Conservation (phyloP, 2,329 filamentous ascomycete species). For the Stagonosporopsis cucurbitacearum region DNA sequence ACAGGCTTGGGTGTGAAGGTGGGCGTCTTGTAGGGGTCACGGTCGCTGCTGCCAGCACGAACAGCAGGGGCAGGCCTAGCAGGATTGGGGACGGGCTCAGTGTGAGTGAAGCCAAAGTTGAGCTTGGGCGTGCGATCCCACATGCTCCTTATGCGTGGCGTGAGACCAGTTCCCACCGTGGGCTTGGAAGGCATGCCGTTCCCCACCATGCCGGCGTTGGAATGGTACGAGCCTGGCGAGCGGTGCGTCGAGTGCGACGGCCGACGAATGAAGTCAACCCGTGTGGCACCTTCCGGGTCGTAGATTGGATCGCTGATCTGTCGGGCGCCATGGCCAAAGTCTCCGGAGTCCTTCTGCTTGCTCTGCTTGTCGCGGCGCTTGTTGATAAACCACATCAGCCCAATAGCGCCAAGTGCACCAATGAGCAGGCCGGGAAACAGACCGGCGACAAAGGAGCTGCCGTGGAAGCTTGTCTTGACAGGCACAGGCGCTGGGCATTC, state of each 20-base stretch:
- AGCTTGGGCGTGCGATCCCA: conserved; percentile 46
- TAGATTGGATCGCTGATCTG: conserved; percentile 50
- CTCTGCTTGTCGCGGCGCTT: conserved; percentile 40
- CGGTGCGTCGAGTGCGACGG: conserved; percentile 32
- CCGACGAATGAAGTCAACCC: conserved; percentile 48
- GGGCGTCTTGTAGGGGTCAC: conserved; percentile 44
- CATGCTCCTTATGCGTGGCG: conserved; percentile 44
- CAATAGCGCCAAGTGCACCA: conserved; percentile 42
- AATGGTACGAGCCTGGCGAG: conserved; percentile 32
- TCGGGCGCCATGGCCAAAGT: conserved; percentile 48
- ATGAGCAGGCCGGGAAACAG: conserved; percentile 48
- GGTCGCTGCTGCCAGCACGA: conserved; percentile 35
- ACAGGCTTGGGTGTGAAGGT: conserved; percentile 34
- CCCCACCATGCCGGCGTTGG: conserved; percentile 34
- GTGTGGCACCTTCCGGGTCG: conserved; percentile 43
- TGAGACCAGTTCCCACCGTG: conserved; percentile 31
- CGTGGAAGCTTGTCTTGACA: conserved; percentile 35
- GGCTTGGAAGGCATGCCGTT: conserved; percentile 25
- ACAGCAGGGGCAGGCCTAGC: conserved; percentile 33
- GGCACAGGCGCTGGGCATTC: conserved; percentile 27
- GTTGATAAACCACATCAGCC: conserved; percentile 44
- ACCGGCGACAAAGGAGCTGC: conserved; percentile 47
- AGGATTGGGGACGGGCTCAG: conserved; percentile 10
- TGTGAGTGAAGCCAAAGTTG: conserved; percentile 33
- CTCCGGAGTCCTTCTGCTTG: conserved; percentile 45